Conservation (phyloP, 176 grass and related monocot species). For the Paspalum notatum region DNA sequence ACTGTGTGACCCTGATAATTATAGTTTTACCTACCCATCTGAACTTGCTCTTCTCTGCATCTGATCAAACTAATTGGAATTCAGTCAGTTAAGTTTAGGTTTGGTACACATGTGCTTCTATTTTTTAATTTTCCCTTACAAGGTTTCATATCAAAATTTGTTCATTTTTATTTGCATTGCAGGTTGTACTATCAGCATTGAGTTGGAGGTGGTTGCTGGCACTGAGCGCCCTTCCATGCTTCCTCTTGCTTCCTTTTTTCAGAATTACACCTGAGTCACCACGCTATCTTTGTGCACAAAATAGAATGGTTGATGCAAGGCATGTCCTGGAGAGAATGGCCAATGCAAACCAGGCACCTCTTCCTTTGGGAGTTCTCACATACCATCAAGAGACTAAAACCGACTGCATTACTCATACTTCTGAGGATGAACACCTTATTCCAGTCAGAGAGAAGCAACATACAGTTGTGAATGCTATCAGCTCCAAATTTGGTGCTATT, state of each 20-base stretch:
- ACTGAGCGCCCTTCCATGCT: conserved; percentile 67
- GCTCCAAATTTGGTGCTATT: conserved; percentile 38
- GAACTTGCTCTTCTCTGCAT: not conserved
- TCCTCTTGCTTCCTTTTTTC: conserved; percentile 80
- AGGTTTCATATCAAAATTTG: not conserved
- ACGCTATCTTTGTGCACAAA: conserved; percentile 73
- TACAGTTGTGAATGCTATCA: conserved; percentile 25
- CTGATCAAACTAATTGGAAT: not conserved
- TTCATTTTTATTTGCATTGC: conserved; percentile 21
- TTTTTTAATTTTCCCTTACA: not conserved
- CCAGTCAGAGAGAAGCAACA: conserved; percentile 30
- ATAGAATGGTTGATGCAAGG: conserved; percentile 56
- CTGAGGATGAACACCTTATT: conserved; percentile 54
- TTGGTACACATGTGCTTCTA: not conserved
- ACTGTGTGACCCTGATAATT: not conserved
- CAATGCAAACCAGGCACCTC: conserved; percentile 46
- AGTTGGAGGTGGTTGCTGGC: conserved; percentile 86
- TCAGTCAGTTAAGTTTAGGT: not conserved
- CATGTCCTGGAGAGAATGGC: conserved; percentile 76
- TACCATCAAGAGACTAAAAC: conserved; percentile 34
- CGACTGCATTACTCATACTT: conserved; percentile 36
- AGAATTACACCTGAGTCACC: conserved; percentile 66
- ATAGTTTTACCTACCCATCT: conserved; percentile 9
- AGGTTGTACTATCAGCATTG: conserved; percentile 59
- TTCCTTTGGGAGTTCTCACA: conserved; percentile 74